Evolutionary conservation across 257 asterid genomes (phyloP).

Genomic region (Mitragyna speciosa): DNA sequence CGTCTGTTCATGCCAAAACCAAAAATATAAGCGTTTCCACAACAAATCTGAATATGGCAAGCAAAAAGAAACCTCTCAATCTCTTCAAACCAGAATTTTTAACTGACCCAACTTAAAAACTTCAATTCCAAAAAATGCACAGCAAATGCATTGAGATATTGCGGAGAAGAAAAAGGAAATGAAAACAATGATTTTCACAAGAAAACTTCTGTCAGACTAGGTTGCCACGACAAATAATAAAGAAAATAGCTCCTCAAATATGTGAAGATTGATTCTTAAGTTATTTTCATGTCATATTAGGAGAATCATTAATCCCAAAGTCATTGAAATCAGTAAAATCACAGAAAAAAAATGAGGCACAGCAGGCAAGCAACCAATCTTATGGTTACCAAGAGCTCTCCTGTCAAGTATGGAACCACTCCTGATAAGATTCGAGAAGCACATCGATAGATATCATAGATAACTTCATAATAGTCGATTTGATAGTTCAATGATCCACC

Average conservation of each 20-base stretch:
- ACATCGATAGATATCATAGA: constrained; percentile 69
- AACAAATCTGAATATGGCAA: background rate
- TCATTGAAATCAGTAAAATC: background rate
- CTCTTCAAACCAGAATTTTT: background rate
- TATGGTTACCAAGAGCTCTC: constrained; percentile 83
- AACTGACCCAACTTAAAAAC: background rate
- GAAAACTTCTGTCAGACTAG: background rate
- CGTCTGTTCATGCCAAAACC: constrained; percentile 55
- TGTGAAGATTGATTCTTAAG: background rate
- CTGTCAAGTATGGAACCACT: constrained; percentile 91
- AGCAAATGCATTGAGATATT: background rate
- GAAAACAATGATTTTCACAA: background rate
- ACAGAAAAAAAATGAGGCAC: constrained; percentile 6
- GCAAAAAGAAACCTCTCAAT: constrained; percentile 6
- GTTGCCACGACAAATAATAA: background rate
- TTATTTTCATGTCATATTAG: background rate
- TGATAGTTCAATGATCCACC: constrained; percentile 52
- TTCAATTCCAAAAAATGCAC: background rate
- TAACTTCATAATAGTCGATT: constrained; percentile 66
- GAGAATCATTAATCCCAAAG: background rate
- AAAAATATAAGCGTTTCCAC: constrained; percentile 16
- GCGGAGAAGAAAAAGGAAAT: background rate
- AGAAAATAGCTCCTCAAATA: background rate
- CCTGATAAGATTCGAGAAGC: constrained; percentile 88
- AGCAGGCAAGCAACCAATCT: constrained; percentile 23